Evolutionary conservation across 805 yeast species (phyloP).

Genomic region (Groenewaldozyma salmanticensis): DNA sequence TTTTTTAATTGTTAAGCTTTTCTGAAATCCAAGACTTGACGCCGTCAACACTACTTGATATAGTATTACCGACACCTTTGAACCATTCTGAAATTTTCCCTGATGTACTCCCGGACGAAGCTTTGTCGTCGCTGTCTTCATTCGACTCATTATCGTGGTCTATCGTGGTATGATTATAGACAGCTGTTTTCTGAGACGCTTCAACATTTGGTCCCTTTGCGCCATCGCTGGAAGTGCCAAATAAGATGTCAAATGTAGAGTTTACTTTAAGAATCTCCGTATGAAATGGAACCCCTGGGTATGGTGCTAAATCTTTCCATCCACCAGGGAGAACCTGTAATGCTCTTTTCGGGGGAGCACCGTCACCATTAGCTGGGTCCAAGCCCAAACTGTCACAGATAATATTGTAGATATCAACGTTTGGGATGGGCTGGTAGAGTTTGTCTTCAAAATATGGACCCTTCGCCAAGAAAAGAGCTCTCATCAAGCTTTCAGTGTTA

Average conservation of each 20-base stretch:
- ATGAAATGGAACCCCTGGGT: slow-evolving; percentile 26
- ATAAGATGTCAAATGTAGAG: slow-evolving; percentile 24
- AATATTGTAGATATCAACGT: slow-evolving; percentile 64
- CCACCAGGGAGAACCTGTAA: slow-evolving; percentile 17
- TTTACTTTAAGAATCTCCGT: slow-evolving; percentile 19
- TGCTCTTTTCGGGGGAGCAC: slow-evolving; percentile 25
- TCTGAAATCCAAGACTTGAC: slow-evolving; percentile 4
- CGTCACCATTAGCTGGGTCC: slow-evolving; percentile 52
- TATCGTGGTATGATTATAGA: background rate
- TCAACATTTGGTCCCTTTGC: slow-evolving; percentile 1
- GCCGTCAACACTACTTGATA: background rate
- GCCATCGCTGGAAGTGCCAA: no score
- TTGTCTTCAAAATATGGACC: slow-evolving; percentile 64
- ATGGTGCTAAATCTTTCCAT: slow-evolving; percentile 21
- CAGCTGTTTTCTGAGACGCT: background rate
- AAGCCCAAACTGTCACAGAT: slow-evolving; percentile 54
- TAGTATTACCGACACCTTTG: background rate
- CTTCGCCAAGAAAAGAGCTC: slow-evolving; percentile 66
- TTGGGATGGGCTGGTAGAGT: slow-evolving; percentile 54
- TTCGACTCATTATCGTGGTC: background rate
- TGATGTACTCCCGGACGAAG: background rate
- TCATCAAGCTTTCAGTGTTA: slow-evolving; percentile 67
- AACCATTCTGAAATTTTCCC: background rate
- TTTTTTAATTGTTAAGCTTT: background rate
- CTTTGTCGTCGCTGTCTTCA: background rate